Evolutionary conservation across 2,329 filamentous ascomycete species (phyloP).

Genomic region (Elsinoe fawcettii): DNA sequence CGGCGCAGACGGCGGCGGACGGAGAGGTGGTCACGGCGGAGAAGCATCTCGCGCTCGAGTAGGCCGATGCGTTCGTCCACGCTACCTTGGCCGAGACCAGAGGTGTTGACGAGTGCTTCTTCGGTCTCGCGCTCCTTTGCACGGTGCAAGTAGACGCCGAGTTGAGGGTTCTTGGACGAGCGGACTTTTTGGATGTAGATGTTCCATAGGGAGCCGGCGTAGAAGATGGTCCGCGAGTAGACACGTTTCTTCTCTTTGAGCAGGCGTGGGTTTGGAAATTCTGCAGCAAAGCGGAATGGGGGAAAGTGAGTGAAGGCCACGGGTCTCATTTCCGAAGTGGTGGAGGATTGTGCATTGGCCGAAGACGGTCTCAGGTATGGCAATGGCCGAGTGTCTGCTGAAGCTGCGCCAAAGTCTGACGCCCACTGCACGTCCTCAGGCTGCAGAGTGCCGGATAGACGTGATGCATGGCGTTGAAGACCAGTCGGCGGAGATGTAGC

Average conservation of each 20-base stretch:
- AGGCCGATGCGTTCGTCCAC: conserved; percentile 49
- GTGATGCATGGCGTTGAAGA: conserved; percentile 39
- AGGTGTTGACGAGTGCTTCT: conserved; percentile 34
- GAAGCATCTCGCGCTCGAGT: conserved; percentile 46
- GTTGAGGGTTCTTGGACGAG: conserved; percentile 47
- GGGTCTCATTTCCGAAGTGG: conserved; percentile 25
- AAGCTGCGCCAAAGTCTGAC: conserved; percentile 46
- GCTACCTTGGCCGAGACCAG: conserved; percentile 33
- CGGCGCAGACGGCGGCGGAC: conserved; percentile 22
- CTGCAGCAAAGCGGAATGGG: conserved; percentile 51
- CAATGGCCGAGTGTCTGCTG: conserved; percentile 28
- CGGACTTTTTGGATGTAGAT: conserved; percentile 55
- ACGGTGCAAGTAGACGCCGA: conserved; percentile 53
- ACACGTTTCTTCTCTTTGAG: conserved; percentile 53
- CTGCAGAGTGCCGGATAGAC: conserved; percentile 45
- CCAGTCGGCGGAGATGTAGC: conserved; percentile 36
- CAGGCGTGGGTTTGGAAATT: conserved; percentile 49
- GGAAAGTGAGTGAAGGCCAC: conserved; percentile 48
- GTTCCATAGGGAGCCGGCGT: conserved; percentile 53
- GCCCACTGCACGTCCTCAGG: conserved; percentile 50
- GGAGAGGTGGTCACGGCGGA: conserved; percentile 26
- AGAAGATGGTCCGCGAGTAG: conserved; percentile 52
- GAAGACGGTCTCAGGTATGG: conserved; percentile 15
- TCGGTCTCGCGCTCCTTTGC: conserved; percentile 49
- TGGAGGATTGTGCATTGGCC: conserved; percentile 20